A percentile compares a stretch with the other conserved stretches of the same genome.
These are phyloP conservation scores for Aspergillus homomorphus DNA, from an alignment of 495 filamentous ascomycete genomes.

Conservation along the genomic window DNA sequence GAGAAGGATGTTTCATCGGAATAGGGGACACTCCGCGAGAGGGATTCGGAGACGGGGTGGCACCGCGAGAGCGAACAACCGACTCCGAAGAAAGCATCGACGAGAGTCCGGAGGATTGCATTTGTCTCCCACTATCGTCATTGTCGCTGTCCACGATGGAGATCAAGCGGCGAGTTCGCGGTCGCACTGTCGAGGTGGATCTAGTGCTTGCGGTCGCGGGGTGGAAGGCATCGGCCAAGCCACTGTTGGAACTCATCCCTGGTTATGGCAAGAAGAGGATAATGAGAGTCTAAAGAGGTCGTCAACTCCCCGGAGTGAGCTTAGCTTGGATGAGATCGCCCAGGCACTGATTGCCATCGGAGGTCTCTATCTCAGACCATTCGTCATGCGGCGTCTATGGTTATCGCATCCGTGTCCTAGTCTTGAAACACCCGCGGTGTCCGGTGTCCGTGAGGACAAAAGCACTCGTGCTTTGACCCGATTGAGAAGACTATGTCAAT, in stretches of 20 bases:
- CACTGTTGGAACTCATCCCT: slow-evolving; percentile 48
- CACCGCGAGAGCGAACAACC: slow-evolving; percentile 36
- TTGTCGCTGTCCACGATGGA: slow-evolving; percentile 41
- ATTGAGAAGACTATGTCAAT: not conserved
- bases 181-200: slow-evolving; percentile 40
- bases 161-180: slow-evolving; percentile 44
- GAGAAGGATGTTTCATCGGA: slow-evolving; percentile 45
- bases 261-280: slow-evolving; percentile 19
- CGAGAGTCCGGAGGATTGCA: slow-evolving; percentile 33
- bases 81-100: slow-evolving; percentile 28
- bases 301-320: slow-evolving; percentile 23
- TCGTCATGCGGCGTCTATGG: slow-evolving; percentile 37
- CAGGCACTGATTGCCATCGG: slow-evolving; percentile 45
- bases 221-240: slow-evolving; percentile 39
- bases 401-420: slow-evolving; percentile 38
- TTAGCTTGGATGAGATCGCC: slow-evolving; percentile 29
- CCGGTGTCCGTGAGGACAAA: not conserved
- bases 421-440: not conserved
- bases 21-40: slow-evolving; percentile 48
- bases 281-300: slow-evolving; percentile 20
- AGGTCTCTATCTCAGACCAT: slow-evolving; percentile 42
- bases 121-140: slow-evolving; percentile 31
- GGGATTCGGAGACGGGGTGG: slow-evolving; percentile 42
- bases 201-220: slow-evolving; percentile 30
- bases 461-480: not conserved